Conservation (phyloP, 257 asterid species). For the Solanum piurae region DNA sequence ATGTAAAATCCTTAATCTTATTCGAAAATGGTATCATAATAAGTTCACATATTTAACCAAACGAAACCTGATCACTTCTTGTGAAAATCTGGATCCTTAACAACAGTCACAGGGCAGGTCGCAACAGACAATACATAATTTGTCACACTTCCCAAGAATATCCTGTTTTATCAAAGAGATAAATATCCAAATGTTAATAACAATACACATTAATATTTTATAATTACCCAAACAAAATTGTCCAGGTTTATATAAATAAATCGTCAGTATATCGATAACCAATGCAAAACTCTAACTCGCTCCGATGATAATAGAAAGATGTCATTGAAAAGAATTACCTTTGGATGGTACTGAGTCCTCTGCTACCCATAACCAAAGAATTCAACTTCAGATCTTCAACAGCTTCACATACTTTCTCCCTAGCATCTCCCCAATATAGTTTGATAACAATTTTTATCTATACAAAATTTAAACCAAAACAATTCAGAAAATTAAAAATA, state of each 20-base stretch:
- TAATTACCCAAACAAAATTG: no score
- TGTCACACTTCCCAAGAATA: constrained; percentile 70
- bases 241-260: no score
- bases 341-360: constrained; percentile 58
- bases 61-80: constrained; percentile 21
- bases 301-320: no score
- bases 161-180: constrained; percentile 26
- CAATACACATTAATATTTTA: no score
- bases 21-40: not conserved
- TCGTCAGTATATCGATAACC: no score
- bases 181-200: not conserved
- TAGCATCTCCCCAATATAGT: constrained; percentile 84
- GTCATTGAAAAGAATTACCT: constrained; percentile 24
- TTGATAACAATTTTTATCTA: constrained; percentile 60
- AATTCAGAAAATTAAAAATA: not conserved
- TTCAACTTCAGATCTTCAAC: constrained; percentile 58
- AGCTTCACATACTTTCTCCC: constrained; percentile 67
- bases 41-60: not conserved
- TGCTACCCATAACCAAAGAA: constrained; percentile 76
- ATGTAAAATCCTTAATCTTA: not conserved
- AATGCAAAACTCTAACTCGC: no score
- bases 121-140: constrained; percentile 49
- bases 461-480: not conserved
- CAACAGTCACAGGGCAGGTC: constrained; percentile 64
- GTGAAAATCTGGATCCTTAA: constrained; percentile 54